A percentile compares a stretch with the other conserved stretches of the same genome.
Evolutionary conservation across 2,329 filamentous ascomycete genomes (phyloP).

Genomic region (Leptographium wingfieldii): DNA sequence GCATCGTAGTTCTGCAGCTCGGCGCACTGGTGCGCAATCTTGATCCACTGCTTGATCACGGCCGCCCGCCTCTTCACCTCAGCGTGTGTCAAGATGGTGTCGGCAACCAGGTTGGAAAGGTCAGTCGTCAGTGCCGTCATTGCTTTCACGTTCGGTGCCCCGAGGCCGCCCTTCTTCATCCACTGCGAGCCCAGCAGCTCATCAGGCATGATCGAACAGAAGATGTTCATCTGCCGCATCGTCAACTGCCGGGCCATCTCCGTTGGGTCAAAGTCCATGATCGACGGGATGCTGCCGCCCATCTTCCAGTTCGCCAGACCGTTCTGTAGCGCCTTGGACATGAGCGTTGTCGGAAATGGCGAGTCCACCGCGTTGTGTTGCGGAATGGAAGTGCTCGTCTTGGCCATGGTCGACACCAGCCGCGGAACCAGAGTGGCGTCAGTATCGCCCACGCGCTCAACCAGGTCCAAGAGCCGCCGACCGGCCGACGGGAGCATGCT

Average conservation of each 20-base stretch:
- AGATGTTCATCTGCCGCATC: slow-evolving; percentile 80
- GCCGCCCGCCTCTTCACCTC: slow-evolving; percentile 85
- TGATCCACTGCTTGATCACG: slow-evolving; percentile 97
- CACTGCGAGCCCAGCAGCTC: slow-evolving; percentile 87
- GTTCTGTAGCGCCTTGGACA: slow-evolving; percentile 67
- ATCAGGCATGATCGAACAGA: slow-evolving; percentile 82
- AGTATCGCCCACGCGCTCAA: slow-evolving; percentile 59
- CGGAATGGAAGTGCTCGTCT: slow-evolving; percentile 64
- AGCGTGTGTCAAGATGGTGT: slow-evolving; percentile 78
- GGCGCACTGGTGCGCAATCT: slow-evolving; percentile 75
- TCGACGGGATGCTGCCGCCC: slow-evolving; percentile 55
- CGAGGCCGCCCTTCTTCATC: slow-evolving; percentile 73
- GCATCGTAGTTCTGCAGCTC: slow-evolving; percentile 94
- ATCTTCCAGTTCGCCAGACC: slow-evolving; percentile 59
- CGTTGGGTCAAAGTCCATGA: slow-evolving; percentile 82
- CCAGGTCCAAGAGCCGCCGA: slow-evolving; percentile 66
- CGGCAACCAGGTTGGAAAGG: slow-evolving; percentile 80
- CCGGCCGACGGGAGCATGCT: slow-evolving; percentile 62
- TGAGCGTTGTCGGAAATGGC: slow-evolving; percentile 53
- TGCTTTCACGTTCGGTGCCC: slow-evolving; percentile 79
- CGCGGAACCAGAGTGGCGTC: slow-evolving; percentile 70
- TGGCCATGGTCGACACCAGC: slow-evolving; percentile 74
- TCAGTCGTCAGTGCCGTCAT: slow-evolving; percentile 92
- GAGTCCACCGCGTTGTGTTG: slow-evolving; percentile 59
- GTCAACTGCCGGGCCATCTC: slow-evolving; percentile 90